phyloP scores from a whole-genome alignment of 106 monocot species.

The Dendrobium huoshanense region DNA sequence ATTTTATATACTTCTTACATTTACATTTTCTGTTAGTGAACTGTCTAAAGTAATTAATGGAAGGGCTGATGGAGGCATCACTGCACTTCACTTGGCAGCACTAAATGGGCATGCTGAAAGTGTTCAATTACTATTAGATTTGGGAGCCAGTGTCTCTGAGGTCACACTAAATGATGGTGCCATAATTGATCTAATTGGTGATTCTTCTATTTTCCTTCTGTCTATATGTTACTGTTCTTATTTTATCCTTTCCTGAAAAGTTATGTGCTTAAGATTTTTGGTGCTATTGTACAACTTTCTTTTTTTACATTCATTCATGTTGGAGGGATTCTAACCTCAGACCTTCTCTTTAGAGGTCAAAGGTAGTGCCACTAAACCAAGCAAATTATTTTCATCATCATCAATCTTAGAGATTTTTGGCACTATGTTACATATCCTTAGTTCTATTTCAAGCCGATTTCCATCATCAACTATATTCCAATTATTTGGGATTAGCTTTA shows the following conservation, averaged over 20 bases:
- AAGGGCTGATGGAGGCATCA: conserved; percentile 77
- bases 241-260: not conserved
- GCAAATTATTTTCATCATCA: not conserved
- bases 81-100: conserved; percentile 83
- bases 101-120: conserved; percentile 65
- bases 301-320: not conserved
- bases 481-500: not conserved
- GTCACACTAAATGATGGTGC: conserved; percentile 76
- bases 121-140: conserved; percentile 69
- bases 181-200: conserved; percentile 78
- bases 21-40: conserved; percentile 25
- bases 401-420: not conserved
- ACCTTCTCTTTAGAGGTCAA: not conserved
- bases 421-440: not conserved
- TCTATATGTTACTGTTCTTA: not conserved
- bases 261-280: not conserved
- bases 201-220: conserved; percentile 5
- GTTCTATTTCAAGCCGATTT: not conserved
- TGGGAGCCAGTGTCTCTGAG: conserved; percentile 58
- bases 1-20: not conserved
- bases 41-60: conserved; percentile 45
- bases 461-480: not conserved
- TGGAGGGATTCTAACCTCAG: not conserved
- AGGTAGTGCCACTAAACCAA: not conserved
- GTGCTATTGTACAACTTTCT: not conserved